Conservation (phyloP, 139 green algal species). For the Haematococcus lacustris region DNA sequence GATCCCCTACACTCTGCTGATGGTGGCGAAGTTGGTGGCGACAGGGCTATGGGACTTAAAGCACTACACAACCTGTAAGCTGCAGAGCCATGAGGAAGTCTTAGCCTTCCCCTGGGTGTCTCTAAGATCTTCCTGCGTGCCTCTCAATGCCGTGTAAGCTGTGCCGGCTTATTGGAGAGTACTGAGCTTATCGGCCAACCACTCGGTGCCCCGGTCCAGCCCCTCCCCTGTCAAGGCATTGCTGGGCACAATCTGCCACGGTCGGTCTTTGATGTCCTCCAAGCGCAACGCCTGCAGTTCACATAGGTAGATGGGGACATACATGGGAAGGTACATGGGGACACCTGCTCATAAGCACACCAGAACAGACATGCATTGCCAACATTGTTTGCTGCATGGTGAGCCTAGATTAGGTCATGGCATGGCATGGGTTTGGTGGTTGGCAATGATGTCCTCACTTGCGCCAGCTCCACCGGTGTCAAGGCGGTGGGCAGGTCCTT, state of each 20-base stretch:
- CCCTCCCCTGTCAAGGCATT: slow-evolving; percentile 69
- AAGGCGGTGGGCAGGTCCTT: slow-evolving; percentile 61
- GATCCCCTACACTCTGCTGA: no score
- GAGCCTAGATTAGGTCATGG: no score
- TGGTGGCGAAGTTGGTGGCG: no score
- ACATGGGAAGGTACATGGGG: no score
- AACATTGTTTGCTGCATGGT: background rate
- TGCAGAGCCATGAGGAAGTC: no score
- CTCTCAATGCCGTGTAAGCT: no score
- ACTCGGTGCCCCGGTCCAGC: slow-evolving; percentile 61
- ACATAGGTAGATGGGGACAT: background rate
- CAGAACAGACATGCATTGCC: background rate
- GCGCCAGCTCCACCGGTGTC: slow-evolving; percentile 50
- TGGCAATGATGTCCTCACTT: slow-evolving; percentile 13
- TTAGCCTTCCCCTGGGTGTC: no score
- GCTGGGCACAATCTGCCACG: slow-evolving; percentile 70
- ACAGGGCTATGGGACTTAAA: no score
- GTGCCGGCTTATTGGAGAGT: no score
- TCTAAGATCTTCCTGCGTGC: no score
- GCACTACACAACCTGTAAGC: no score
- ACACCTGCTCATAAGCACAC: background rate
- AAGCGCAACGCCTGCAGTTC: slow-evolving; percentile 39
- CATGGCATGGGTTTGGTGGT: background rate
- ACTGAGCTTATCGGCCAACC: slow-evolving; percentile 55
- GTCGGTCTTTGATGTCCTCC: slow-evolving; percentile 58